Conservation (phyloP, 2,329 filamentous ascomycete species). For the Zalaria obscura region DNA sequence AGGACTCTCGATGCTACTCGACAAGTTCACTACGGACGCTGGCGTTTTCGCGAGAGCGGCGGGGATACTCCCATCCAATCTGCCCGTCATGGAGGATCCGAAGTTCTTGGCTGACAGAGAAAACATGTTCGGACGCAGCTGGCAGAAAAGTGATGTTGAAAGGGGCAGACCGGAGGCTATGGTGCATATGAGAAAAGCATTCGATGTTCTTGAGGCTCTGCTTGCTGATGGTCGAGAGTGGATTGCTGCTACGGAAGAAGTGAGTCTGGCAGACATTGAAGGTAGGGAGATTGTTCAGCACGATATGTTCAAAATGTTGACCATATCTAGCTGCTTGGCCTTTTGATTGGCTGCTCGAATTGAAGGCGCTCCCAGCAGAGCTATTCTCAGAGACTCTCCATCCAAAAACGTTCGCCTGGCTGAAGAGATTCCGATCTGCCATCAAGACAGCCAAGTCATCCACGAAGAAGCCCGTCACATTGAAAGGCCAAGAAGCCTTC, state of each 20-base stretch:
- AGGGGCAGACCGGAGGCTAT: conserved; percentile 41
- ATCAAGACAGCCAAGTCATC: conserved; percentile 28
- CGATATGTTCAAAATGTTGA: not conserved
- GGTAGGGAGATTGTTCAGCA: not conserved
- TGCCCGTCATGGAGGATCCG: conserved; percentile 41
- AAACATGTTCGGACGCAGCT: conserved; percentile 29
- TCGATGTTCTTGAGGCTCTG: conserved; percentile 47
- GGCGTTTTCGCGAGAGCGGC: conserved; percentile 41
- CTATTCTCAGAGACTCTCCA: conserved; percentile 38
- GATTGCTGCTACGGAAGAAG: conserved; percentile 40
- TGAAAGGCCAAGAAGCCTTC: conserved; percentile 43
- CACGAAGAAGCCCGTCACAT: conserved; percentile 24
- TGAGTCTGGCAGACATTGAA: conserved; percentile 54
- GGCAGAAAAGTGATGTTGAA: conserved; percentile 24
- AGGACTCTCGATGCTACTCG: conserved; percentile 41
- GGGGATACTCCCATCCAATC: conserved; percentile 41
- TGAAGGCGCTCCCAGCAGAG: conserved; percentile 39
- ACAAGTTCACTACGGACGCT: conserved; percentile 40
- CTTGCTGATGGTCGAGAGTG: conserved; percentile 53
- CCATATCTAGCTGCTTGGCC: conserved; percentile 19
- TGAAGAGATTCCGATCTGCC: conserved; percentile 42
- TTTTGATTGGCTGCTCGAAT: conserved; percentile 51
- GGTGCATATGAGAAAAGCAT: conserved; percentile 37
- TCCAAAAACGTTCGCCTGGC: conserved; percentile 50
- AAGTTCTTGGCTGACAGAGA: conserved; percentile 46